Percentiles rank a stretch among this genome's conserved stretches.
These are phyloP conservation scores for Tolypocladium endophyticum DNA, from an alignment of 2,329 filamentous ascomycete genomes.

Conservation along the genomic window DNA sequence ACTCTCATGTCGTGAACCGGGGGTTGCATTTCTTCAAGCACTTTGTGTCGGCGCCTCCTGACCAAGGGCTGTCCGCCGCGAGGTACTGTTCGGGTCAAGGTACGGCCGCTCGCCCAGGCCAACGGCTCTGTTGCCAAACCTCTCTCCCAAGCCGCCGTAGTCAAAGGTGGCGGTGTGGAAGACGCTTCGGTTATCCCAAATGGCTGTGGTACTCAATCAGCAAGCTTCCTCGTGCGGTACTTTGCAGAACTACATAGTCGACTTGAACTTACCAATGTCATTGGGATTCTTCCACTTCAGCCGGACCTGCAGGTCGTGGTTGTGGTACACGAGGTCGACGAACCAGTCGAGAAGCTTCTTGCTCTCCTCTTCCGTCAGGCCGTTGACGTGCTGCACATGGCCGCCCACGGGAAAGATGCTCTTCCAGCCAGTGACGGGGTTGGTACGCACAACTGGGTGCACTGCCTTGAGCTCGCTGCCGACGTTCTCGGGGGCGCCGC, in stretches of 20 bases:
- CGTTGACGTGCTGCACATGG: conserved; percentile 40
- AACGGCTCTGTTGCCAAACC: conserved; percentile 38
- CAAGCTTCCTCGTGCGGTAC: background rate
- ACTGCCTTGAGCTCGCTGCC: conserved; percentile 35
- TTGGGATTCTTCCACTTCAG: conserved; percentile 31
- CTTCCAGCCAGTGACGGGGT: conserved; percentile 49
- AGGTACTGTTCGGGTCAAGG: conserved; percentile 32
- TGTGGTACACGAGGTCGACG: conserved; percentile 36
- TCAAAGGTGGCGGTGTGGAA: conserved; percentile 45
- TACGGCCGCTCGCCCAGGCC: conserved; percentile 44
- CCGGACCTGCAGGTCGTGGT: conserved; percentile 45
- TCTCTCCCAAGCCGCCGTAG: conserved; percentile 34
- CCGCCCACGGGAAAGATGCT: conserved; percentile 40
- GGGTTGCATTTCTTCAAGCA: no score
- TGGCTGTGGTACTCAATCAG: conserved; percentile 22
- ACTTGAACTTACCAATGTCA: conserved; percentile 23
- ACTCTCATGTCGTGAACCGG: background rate
- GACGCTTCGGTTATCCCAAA: conserved; percentile 48
- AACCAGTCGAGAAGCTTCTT: conserved; percentile 41
- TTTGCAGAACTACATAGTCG: background rate
- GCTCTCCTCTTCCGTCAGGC: conserved; percentile 35
- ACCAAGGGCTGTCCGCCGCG: conserved; percentile 6
- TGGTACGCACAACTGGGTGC: conserved; percentile 46
- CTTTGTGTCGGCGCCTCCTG: background rate
- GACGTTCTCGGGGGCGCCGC: conserved; percentile 40